Evolutionary conservation across 192 early-diverging fungal species (phyloP), one percentile per base, ranked within the genome.

Genomic region (Backusella tarrabulga): DNA sequence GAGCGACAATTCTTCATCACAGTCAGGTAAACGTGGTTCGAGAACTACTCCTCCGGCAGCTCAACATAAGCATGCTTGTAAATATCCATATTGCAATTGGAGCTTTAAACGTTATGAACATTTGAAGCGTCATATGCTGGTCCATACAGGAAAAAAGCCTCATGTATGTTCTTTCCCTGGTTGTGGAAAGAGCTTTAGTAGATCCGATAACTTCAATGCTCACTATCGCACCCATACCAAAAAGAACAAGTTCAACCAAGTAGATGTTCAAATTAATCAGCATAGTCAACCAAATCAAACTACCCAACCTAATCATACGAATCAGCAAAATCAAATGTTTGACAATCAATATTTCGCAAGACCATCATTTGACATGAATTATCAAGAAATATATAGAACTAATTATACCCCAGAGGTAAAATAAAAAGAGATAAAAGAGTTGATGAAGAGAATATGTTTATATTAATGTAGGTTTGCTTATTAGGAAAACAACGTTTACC

Each of bases 101-200:
- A 86, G 82, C 35, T 95, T 95, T 80, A 94, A 94, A 83, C 85
- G 93, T 34, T 93, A 91, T 44, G 92, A 94, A 78, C 94, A 95
- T 74, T 84, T 95, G 23, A 94, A 92, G 54, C 88, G 93, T 41
- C 94, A 94, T 75, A 88, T 91, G 87, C 84, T 93, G 67, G 91
- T 90, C 1, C 93, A 94, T 76, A 91, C 93, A 60, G 92, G 92
- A 67, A 91, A 92, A 73, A 83, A 90, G 56, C 91, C 92, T 35
- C 89, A 92, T 80, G 78, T 85, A 41, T 94, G 93, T 81, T 83
- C 83, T 63, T 87, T 86, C 80, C 82, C 88, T 41, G 90, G 89
- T 71, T 96, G 94, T 79, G 91, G 90, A 77, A 94, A 94, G 83
- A 87, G 86, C 15, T 96, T 96, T 79, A 93, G 91, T 76, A 89